A percentile compares a stretch with the other conserved stretches of the same genome.
These are phyloP conservation scores for Wickerhamomyces hampshirensis DNA, from an alignment of 805 yeast species.

Conservation along the genomic window DNA sequence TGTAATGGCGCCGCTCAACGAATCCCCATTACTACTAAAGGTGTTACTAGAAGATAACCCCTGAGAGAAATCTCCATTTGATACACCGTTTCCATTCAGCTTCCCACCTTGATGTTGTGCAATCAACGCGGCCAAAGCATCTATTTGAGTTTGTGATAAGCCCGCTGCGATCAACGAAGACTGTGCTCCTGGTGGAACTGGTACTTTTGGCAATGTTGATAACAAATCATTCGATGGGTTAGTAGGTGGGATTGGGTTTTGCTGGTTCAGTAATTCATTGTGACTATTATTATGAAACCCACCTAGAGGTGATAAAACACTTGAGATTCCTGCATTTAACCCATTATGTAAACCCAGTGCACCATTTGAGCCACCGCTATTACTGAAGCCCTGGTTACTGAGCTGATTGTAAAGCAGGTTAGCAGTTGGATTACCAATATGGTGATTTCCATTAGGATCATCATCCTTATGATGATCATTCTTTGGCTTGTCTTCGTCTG, in stretches of 20 bases:
- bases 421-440: background rate
- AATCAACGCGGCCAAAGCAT: slow-evolving; percentile 64
- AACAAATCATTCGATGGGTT: slow-evolving; percentile 32
- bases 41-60: background rate
- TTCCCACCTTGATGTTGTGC: slow-evolving; percentile 57
- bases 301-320: background rate
- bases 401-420: background rate
- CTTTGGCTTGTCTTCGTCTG: slow-evolving; percentile 71
- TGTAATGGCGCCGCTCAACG: background rate
- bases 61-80: too few species aligned
- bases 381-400: background rate
- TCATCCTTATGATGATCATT: slow-evolving; percentile 10
- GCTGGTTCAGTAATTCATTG: background rate
- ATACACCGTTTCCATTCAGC: too few species aligned
- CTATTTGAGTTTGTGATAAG: slow-evolving; percentile 62
- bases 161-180: slow-evolving; percentile 62
- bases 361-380: background rate
- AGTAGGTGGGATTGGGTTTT: slow-evolving; percentile 10
- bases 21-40: background rate
- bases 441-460: background rate
- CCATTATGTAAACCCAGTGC: too few species aligned
- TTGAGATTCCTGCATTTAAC: background rate
- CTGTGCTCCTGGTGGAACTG: slow-evolving; percentile 72
- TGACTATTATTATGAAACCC: background rate
- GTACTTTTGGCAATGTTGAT: slow-evolving; percentile 50